These are phyloP conservation scores for Yamadazyma kitorensis DNA, from an alignment of 805 yeast genomes.

Conservation along the genomic window DNA sequence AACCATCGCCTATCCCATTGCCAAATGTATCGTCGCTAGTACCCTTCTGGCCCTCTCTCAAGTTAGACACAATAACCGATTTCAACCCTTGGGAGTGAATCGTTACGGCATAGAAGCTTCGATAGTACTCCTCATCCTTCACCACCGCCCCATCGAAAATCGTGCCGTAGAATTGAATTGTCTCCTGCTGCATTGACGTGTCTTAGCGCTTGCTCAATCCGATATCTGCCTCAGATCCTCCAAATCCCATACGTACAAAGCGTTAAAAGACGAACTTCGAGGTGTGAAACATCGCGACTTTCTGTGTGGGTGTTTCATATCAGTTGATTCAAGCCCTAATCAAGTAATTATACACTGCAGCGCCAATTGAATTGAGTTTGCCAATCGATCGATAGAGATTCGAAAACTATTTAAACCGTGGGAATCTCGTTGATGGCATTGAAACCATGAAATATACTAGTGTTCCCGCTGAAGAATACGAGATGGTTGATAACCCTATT, in stretches of 20 bases:
- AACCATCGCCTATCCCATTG: neutral
- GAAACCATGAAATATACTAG: no score
- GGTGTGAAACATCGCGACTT: no score
- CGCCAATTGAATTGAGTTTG: no score
- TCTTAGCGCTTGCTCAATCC: neutral
- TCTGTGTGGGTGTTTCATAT: conserved; percentile 6
- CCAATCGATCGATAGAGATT: no score
- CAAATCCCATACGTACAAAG: no score
- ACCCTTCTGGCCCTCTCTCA: conserved; percentile 14
- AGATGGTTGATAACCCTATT: conserved; percentile 12
- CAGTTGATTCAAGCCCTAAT: conserved; percentile 3
- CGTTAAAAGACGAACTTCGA: no score
- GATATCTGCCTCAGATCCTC: no score
- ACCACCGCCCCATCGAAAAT: conserved; percentile 17
- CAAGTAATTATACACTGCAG: no score
- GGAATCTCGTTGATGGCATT: neutral
- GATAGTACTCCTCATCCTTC: conserved; percentile 20
- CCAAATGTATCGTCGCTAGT: neutral
- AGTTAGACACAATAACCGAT: conserved; percentile 20
- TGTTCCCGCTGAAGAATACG: conserved; percentile 14
- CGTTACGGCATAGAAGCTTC: conserved; percentile 21
- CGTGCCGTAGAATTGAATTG: conserved; percentile 19
- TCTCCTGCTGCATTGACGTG: conserved; percentile 1
- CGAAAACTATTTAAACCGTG: no score
- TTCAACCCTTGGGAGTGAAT: conserved; percentile 22